phyloP scores from a whole-genome alignment of 73 alveolate species.

The Tetrahymena malaccensis region DNA sequence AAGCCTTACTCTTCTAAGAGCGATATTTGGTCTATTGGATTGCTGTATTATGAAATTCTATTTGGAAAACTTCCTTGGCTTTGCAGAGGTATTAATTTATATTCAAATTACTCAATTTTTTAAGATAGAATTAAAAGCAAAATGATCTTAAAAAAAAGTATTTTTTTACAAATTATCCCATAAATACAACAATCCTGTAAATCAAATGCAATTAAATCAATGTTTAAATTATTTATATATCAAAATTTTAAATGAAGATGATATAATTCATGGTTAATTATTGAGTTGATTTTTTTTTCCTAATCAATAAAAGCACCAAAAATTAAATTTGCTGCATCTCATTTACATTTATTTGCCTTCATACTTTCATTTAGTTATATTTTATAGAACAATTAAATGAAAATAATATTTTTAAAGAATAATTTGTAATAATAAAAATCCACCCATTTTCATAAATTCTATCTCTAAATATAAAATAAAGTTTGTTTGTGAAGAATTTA shows the following conservation, averaged over 20 bases:
- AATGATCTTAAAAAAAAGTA: background rate
- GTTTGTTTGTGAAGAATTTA: too few species aligned
- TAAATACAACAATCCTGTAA: background rate
- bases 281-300: background rate
- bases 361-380: too few species aligned
- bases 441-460: too few species aligned
- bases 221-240: too few species aligned
- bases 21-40: constrained; percentile 39
- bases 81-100: background rate
- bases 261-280: too few species aligned
- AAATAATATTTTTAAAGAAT: too few species aligned
- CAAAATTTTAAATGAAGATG: background rate
- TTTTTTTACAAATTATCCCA: background rate
- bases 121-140: background rate
- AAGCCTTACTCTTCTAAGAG: constrained; percentile 26
- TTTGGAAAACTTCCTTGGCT: constrained; percentile 37
- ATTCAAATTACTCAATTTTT: background rate
- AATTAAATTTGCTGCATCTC: background rate
- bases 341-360: background rate
- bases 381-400: background rate
- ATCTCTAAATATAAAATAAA: too few species aligned
- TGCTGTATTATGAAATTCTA: constrained; percentile 24
- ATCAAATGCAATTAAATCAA: too few species aligned
- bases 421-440: too few species aligned
- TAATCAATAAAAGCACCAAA: background rate